Conservation (phyloP, 495 filamentous ascomycete genomes). For the Copromyces sp. region DNA sequence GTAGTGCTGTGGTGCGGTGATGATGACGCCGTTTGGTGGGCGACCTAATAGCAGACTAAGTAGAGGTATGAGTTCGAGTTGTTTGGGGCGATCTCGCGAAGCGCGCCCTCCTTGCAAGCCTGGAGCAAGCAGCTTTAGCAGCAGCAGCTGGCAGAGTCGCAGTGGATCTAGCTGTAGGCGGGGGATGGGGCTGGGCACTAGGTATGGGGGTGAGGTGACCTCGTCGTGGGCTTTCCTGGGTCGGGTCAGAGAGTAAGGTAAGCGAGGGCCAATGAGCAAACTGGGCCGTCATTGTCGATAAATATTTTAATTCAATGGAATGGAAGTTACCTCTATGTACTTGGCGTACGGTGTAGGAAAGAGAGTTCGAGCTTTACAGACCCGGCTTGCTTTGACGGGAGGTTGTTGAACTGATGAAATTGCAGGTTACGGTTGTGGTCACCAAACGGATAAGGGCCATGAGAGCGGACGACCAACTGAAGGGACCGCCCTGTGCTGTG, state of each 20-base stretch:
- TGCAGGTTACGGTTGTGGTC: conserved; percentile 3
- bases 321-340: background rate
- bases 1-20: conserved; percentile 4
- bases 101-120: conserved; percentile 19
- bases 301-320: background rate
- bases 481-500: background rate
- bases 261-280: background rate
- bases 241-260: background rate
- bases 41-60: background rate
- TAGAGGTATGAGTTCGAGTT: conserved; percentile 3
- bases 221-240: background rate
- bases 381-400: background rate
- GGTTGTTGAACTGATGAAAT: background rate
- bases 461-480: background rate
- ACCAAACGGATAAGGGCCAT: conserved; percentile 24
- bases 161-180: background rate
- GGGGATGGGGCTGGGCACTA: background rate
- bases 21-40: conserved; percentile 10
- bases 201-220: background rate
- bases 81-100: conserved; percentile 16
- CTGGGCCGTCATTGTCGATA: background rate
- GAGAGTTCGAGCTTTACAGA: conserved; percentile 17
- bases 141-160: background rate
- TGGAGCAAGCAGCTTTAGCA: background rate
- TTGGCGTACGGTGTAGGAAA: background rate